These are phyloP conservation scores for Holtermannia corniformis DNA, from an alignment of 768 basidiomycete genomes.

Conservation along the genomic window DNA sequence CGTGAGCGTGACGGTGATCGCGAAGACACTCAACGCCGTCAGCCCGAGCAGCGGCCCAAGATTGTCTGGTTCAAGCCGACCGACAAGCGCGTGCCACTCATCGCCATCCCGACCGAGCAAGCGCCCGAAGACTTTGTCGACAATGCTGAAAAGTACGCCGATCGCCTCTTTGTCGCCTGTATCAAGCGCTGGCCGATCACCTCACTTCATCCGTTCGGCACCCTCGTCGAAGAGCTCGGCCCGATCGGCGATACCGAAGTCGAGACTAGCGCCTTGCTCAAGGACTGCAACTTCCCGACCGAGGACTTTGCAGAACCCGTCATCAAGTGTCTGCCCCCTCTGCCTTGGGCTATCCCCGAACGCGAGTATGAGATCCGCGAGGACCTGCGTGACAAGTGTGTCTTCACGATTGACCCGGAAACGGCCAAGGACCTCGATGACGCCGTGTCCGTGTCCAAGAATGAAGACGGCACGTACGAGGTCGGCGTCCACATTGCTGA, in stretches of 20 bases:
- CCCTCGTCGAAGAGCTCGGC: constrained; percentile 92
- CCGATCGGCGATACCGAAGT: constrained; percentile 98
- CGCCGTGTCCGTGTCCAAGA: constrained; percentile 75
- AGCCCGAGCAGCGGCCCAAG: constrained; percentile 78
- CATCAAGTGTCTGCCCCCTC: constrained; percentile 86
- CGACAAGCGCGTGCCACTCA: constrained; percentile 95
- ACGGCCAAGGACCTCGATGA: constrained; percentile 90
- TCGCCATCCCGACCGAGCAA: constrained; percentile 98
- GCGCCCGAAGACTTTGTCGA: constrained; percentile 92
- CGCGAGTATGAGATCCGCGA: constrained; percentile 77
- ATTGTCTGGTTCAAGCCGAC: constrained; percentile 99
- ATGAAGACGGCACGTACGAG: constrained; percentile 86
- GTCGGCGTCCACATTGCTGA: constrained; percentile 95
- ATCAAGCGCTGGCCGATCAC: constrained; percentile 92
- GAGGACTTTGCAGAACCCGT: constrained; percentile 95
- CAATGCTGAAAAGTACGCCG: constrained; percentile 78
- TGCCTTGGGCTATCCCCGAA: constrained; percentile 87
- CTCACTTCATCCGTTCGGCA: constrained; percentile 96
- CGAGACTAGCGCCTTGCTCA: constrained; percentile 91
- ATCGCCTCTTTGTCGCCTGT: constrained; percentile 91
- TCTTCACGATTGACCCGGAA: constrained; percentile 89
- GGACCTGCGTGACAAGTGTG: constrained; percentile 71
- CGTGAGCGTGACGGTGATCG: constrained; percentile 88
- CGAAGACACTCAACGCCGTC: constrained; percentile 51
- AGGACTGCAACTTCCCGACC: constrained; percentile 98